These are phyloP conservation scores for Vitis hybrid DNA, from an alignment of 177 flowering plant genomes.

Conservation along the genomic window DNA sequence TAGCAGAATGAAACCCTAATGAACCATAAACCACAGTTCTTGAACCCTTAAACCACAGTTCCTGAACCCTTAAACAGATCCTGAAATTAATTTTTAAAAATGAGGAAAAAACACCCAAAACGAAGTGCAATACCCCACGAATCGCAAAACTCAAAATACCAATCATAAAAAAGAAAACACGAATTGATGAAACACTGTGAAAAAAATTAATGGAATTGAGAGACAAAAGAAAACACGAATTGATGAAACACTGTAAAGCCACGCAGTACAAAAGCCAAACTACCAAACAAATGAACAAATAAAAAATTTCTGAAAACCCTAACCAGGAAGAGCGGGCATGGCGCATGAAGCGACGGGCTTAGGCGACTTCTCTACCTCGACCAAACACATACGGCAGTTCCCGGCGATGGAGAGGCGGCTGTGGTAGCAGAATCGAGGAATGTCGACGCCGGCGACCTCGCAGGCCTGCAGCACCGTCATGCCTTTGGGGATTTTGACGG, in stretches of 20 bases:
- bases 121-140: neutral
- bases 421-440: conserved; percentile 94
- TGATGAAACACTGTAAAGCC: neutral
- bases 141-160: neutral
- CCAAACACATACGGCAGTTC: conserved; percentile 96
- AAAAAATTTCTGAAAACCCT: neutral
- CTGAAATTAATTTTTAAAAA: neutral
- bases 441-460: conserved; percentile 92
- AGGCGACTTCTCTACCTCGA: conserved; percentile 98
- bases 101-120: neutral
- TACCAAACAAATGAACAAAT: neutral
- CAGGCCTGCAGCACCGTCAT: conserved; percentile 95
- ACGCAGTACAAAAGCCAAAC: neutral
- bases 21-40: neutral
- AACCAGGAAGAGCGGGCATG: conserved; percentile 99
- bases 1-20: neutral
- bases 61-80: neutral
- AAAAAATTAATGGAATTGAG: too few relatives aligned
- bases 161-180: neutral
- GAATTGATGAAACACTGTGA: neutral
- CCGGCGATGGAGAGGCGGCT: conserved; percentile 91
- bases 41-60: neutral
- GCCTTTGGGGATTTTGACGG: conserved; percentile 94
- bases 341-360: conserved; percentile 99
- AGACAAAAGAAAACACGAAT: neutral